Evolutionary conservation across 2,329 filamentous ascomycete genomes (phyloP), one percentile per base, ranked within the genome.

Genomic region (Penicillium sp.): DNA sequence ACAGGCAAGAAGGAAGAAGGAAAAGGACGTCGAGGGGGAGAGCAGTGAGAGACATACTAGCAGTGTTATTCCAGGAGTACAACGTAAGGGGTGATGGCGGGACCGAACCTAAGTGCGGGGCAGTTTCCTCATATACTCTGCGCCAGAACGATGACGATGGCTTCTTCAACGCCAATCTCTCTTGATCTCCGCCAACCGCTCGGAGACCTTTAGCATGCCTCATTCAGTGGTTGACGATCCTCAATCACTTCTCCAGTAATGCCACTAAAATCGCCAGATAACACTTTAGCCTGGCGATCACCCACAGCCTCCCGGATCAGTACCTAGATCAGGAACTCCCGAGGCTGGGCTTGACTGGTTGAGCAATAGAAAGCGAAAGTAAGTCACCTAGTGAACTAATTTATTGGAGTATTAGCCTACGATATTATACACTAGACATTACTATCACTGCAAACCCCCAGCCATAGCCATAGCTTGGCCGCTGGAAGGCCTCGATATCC

Each of bases 11-110:
- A 4, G 73, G 65, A 13, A 67, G 66, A 52, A 69, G 76, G 68
- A 81, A 81, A 2, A 83, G 72, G 44, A 83, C 80, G 3, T 77
- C 65, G 50, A 82, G 83, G 7, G 80, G 77, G 13, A 62, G 60
- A 15, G 13, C 35, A 41, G 15, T 11, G 5, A 41, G 35, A 41
- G 35, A 41, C 35, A 41, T 41, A 41, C 35, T 41, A 11, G 35
- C 11, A 15, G 35, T 41, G 35, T 26, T 26, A 26, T 26, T 26
- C 26, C 26, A 26, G 23, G 3, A 26, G 26, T 4, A 26, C 26
- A 26, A 26, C 26, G 26, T 6, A 26, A 26, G 26, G 26, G 26
- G 26, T 26, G 26, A 26, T 26, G 26, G 3, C 26, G 3, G 26
- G 26, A 26, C 26, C 5, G 26, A 26, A 26, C 26, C 5, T 4